Evolutionary conservation across 805 yeast genomes (phyloP).

Genomic region (Wickerhamiella qilinensis): DNA sequence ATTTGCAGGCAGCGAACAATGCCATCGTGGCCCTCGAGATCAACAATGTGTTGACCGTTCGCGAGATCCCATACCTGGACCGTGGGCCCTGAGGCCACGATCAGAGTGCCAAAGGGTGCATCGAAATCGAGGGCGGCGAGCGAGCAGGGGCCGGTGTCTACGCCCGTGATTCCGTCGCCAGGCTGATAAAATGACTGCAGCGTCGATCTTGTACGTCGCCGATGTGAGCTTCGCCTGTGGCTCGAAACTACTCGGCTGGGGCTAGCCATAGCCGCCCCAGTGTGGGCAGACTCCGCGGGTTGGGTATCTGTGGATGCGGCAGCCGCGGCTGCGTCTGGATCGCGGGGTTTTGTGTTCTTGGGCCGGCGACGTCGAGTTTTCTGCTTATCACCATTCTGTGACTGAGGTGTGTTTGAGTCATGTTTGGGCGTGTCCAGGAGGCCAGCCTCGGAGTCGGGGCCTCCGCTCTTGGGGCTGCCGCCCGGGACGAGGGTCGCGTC

Average conservation of each 20-base stretch:
- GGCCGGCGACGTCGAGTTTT: neutral
- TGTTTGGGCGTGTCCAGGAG: too few species aligned
- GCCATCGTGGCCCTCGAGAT: slow-evolving; percentile 44
- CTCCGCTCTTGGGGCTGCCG: too few species aligned
- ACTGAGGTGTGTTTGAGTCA: too few species aligned
- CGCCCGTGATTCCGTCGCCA: slow-evolving; percentile 36
- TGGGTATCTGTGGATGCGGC: too few species aligned
- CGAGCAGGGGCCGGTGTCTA: slow-evolving; percentile 37
- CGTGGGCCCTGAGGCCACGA: slow-evolving; percentile 63
- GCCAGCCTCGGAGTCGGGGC: too few species aligned
- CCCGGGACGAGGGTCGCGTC: neutral
- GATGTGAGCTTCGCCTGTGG: neutral
- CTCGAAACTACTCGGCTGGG: neutral
- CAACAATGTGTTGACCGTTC: slow-evolving; percentile 29
- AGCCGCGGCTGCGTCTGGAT: neutral
- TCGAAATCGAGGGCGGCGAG: slow-evolving; percentile 52
- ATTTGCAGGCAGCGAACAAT: slow-evolving; percentile 44
- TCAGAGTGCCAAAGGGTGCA: slow-evolving; percentile 58
- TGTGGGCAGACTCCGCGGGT: too few species aligned
- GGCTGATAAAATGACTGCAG: slow-evolving; percentile 47
- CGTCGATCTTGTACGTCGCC: slow-evolving; percentile 35
- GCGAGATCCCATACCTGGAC: slow-evolving; percentile 75
- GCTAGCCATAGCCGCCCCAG: too few species aligned
- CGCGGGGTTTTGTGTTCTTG: neutral
- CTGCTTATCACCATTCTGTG: too few species aligned